phyloP scores from a whole-genome alignment of 1,284 basidiomycete species.

The Malassezia restricta region DNA sequence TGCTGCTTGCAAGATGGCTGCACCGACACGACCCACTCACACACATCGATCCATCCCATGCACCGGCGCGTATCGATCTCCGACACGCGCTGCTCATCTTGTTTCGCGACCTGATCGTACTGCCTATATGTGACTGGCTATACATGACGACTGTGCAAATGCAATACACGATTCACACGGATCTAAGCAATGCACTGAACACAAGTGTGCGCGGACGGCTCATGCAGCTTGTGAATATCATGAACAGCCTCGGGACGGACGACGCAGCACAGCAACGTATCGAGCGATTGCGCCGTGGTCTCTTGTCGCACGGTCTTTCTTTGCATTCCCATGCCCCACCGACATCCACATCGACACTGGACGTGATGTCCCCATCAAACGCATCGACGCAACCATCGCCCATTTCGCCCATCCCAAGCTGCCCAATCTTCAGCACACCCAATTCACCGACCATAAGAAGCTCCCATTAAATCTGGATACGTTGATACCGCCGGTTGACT shows the following conservation, averaged over 20 bases:
- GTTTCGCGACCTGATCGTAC: constrained; percentile 58
- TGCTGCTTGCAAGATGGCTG: neutral
- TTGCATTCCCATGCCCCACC: neutral
- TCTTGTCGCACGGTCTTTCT: neutral
- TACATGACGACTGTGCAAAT: constrained; percentile 23
- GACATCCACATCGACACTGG: neutral
- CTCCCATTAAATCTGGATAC: constrained; percentile 25
- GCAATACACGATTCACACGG: constrained; percentile 15
- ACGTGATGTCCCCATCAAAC: neutral
- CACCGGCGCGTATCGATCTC: constrained; percentile 36
- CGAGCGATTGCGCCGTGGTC: constrained; percentile 25
- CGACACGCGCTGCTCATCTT: constrained; percentile 63
- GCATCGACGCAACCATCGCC: neutral
- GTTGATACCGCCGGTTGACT: constrained; percentile 33
- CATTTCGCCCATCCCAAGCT: neutral
- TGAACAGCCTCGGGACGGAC: constrained; percentile 34
- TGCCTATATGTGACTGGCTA: constrained; percentile 34
- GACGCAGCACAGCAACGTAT: constrained; percentile 45
- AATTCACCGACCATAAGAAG: neutral
- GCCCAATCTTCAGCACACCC: neutral
- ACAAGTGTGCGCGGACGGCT: constrained; percentile 23
- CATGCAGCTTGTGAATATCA: constrained; percentile 41
- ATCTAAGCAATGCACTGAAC: neutral
- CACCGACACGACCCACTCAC: neutral
- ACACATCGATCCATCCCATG: neutral